Percentiles rank a stretch among this genome's conserved stretches.
Evolutionary conservation across 2,329 filamentous ascomycete genomes (phyloP).

Genomic region (Monilinia fructigena): DNA sequence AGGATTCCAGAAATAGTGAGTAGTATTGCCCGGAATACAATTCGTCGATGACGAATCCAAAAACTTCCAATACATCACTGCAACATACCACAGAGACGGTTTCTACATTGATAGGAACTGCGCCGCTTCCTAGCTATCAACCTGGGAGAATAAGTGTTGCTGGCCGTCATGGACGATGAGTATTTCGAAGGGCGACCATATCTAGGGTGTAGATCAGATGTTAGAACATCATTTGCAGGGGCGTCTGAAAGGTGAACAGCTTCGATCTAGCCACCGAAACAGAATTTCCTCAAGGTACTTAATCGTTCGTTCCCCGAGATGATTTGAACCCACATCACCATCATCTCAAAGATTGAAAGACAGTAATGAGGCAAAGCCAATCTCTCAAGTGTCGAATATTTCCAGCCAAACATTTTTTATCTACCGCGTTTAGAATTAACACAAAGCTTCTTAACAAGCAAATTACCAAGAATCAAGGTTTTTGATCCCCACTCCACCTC

Average conservation of each 20-base stretch:
- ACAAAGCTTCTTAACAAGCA: not conserved
- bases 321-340: not conserved
- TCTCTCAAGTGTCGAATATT: not conserved
- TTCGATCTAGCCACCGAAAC: not conserved
- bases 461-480: constrained; percentile 6
- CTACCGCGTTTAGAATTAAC: not conserved
- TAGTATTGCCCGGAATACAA: not conserved
- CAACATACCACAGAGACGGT: not conserved
- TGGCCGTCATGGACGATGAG: not conserved
- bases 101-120: not conserved
- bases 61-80: not conserved
- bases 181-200: not conserved
- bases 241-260: not conserved
- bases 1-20: constrained; percentile 2
- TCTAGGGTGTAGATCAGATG: not conserved
- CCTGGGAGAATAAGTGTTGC: not conserved
- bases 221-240: not conserved
- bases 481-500: not conserved
- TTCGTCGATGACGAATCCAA: not conserved
- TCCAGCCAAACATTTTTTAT: not conserved
- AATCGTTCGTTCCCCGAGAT: not conserved
- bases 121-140: not conserved
- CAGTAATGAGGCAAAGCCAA: not conserved
- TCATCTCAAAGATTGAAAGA: not conserved
- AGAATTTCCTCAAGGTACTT: not conserved